phyloP scores from a whole-genome alignment of 176 grass and related monocot genomes.

The Carex kokanica region DNA sequence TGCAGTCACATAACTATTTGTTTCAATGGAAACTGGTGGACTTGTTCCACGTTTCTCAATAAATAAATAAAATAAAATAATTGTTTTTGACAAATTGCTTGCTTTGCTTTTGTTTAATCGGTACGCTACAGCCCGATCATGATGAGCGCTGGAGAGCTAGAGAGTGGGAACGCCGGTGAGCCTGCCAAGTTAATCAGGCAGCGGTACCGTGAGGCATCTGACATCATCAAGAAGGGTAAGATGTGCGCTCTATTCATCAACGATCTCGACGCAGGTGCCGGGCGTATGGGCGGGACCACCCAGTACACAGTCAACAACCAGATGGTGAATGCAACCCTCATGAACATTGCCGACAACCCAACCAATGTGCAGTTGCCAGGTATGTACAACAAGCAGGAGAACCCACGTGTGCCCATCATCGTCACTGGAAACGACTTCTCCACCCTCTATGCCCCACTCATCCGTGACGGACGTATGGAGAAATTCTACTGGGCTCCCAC shows the following conservation, averaged over 20 bases:
- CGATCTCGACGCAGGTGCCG: slow-evolving; percentile 85
- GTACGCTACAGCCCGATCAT: slow-evolving; percentile 62
- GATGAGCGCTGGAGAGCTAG: slow-evolving; percentile 98
- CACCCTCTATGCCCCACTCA: slow-evolving; percentile 83
- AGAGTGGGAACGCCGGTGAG: slow-evolving; percentile 95
- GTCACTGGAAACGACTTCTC: slow-evolving; percentile 99
- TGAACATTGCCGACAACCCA: slow-evolving; percentile 98
- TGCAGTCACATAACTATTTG: background rate
- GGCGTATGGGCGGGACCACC: slow-evolving; percentile 85
- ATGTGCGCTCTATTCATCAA: slow-evolving; percentile 99
- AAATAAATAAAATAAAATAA: background rate
- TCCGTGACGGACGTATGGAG: slow-evolving; percentile 96
- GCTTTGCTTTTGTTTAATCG: background rate
- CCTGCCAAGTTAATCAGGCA: slow-evolving; percentile 90
- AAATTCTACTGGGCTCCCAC: slow-evolving; percentile 99
- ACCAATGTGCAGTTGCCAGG: slow-evolving; percentile 96
- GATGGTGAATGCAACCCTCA: slow-evolving; percentile 99
- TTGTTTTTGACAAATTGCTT: background rate
- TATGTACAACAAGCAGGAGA: slow-evolving; percentile 97
- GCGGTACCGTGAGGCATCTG: slow-evolving; percentile 84
- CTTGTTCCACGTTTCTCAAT: no score
- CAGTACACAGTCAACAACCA: slow-evolving; percentile 99
- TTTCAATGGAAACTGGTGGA: no score
- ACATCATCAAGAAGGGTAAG: slow-evolving; percentile 91
- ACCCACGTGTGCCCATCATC: slow-evolving; percentile 79